Evolutionary conservation across 2,329 filamentous ascomycete genomes (phyloP), one percentile per base, ranked within the genome.

Genomic region (Aureobasidium zeae): DNA sequence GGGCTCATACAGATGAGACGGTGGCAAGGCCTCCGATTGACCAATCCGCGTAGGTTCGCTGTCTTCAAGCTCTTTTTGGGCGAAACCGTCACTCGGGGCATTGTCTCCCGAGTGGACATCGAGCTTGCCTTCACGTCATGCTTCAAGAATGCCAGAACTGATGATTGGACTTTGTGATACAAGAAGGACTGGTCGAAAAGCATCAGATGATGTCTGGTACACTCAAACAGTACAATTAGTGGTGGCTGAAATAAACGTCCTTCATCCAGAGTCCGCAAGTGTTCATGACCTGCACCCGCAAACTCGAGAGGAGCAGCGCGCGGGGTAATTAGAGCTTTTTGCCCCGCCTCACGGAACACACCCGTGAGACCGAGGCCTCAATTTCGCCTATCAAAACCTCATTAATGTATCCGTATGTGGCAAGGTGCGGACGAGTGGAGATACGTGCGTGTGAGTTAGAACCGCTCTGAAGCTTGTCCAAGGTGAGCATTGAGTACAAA

Each of bases 371-470:
- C 41, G 41, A 44, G 32, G 41, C 30, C 31, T 44, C 15, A 20
- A 19, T 22, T n/a, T 44, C 31, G 31, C 41, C 41, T 36, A 44
- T 44, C 41, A 34, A n/a, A n/a, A n/a, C 15, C 26, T 22, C 39
- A 21, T 20, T 8, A 9, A 13, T 15, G 7, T n/a, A n/a, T 34
- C 39, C 39, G 12, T 5, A 43, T 21, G 5, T 3, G 39, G 43
- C 13, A 37, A 13, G 33, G 33, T n/a, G 13, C 26, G 43, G 33
- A 38, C 34, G 43, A 45, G 43, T 45, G 43, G 43, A 45, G 43
- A 37, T 34, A 33, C 20, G 33, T 28, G 12, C 7, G 26, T 25
- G 32, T 25, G 25, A 32, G 19, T 26, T 21, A 31, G 15, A 41
- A 41, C n/a, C 25, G 28, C 28, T n/a, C n/a, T 41, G 37, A 32